Conservation (phyloP, 352 stramenopile genomes). For the Phytophthora europaea region DNA sequence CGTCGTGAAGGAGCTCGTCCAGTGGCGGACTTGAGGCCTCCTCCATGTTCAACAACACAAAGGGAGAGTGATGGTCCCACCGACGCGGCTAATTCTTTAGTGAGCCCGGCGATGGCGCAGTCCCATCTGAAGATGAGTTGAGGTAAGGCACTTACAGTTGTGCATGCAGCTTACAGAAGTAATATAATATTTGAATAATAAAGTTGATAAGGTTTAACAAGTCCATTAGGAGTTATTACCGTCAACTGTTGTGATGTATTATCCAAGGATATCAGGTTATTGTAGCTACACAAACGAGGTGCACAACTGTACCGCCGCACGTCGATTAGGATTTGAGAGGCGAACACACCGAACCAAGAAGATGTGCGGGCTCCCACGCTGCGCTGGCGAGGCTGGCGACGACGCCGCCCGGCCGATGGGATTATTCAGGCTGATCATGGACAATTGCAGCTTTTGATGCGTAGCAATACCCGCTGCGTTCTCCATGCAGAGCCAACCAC, state of each 20-base stretch:
- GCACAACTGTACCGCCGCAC: neutral
- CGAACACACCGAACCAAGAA: constrained; percentile 13
- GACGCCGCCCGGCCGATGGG: neutral
- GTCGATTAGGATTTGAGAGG: constrained; percentile 8
- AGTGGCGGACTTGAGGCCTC: constrained; percentile 9
- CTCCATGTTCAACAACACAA: neutral
- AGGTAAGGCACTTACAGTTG: neutral
- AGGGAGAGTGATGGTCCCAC: constrained; percentile 26
- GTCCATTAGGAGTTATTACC: constrained; percentile 1
- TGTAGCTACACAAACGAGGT: too few species aligned
- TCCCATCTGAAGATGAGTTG: neutral
- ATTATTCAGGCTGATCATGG: neutral
- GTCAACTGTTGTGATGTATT: too few species aligned
- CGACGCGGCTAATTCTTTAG: constrained; percentile 19
- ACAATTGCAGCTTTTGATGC: neutral
- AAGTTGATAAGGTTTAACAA: neutral
- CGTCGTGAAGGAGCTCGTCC: constrained; percentile 37
- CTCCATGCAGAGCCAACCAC: neutral
- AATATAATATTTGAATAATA: neutral
- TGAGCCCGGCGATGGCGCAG: constrained; percentile 11
- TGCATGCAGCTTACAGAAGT: too few species aligned
- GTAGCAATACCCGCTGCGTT: neutral
- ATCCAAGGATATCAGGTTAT: too few species aligned
- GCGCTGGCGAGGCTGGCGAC: neutral
- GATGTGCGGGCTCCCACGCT: constrained; percentile 12